These are phyloP conservation scores for Sugiyamaella marilandica DNA, from an alignment of 805 yeast species.

Conservation along the genomic window DNA sequence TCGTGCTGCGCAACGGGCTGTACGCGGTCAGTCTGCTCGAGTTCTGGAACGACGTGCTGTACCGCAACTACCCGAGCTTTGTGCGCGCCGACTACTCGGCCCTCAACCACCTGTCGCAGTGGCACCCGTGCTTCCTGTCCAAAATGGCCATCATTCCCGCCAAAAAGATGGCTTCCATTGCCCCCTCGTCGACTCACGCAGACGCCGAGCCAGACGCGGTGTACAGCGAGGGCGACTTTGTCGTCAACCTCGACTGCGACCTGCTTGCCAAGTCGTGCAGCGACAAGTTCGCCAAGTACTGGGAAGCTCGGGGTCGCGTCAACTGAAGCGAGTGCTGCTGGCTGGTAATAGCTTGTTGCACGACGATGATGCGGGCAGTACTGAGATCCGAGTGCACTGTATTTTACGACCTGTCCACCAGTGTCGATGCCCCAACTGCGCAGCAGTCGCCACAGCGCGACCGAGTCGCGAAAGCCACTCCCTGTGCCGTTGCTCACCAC, in stretches of 20 bases:
- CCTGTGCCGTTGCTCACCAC: no score
- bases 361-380: no score
- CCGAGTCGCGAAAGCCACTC: not conserved
- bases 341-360: not conserved
- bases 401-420: no score
- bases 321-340: not conserved
- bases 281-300: constrained; percentile 27
- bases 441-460: no score
- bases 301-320: constrained; percentile 27
- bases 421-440: not conserved
- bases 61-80: constrained; percentile 58
- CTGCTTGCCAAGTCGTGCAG: constrained; percentile 24
- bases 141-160: constrained; percentile 70
- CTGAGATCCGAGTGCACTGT: no score
- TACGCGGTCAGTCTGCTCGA: constrained; percentile 69
- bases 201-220: constrained; percentile 38
- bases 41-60: constrained; percentile 70
- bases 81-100: constrained; percentile 45
- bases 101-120: constrained; percentile 80
- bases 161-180: constrained; percentile 42
- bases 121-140: constrained; percentile 84
- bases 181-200: constrained; percentile 26
- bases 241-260: constrained; percentile 49
- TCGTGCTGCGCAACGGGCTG: constrained; percentile 62
- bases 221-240: constrained; percentile 63